Percentiles rank a stretch among this genome's conserved stretches.
Evolutionary conservation across 1,139 yeast species (phyloP).

Genomic region (Spathaspora sp.): DNA sequence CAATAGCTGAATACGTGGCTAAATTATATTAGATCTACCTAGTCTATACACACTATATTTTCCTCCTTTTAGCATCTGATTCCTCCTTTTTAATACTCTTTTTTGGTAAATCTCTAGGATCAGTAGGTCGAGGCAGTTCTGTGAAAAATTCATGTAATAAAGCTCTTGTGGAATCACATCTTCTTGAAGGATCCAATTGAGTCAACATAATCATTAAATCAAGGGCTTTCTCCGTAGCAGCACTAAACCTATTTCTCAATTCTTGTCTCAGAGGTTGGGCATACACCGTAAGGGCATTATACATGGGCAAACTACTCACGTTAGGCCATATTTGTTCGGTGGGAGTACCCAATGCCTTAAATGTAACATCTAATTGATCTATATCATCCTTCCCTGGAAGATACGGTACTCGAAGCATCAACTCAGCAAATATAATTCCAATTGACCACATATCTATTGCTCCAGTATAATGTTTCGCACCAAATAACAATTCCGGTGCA

Average conservation of each 20-base stretch:
- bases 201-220: slow-evolving; percentile 76
- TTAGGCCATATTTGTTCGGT: slow-evolving; percentile 93
- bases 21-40: slow-evolving; percentile 25
- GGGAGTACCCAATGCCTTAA: slow-evolving; percentile 94
- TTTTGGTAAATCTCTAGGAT: slow-evolving; percentile 66
- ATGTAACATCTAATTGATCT: slow-evolving; percentile 88
- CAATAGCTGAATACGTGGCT: slow-evolving; percentile 73
- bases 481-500: slow-evolving; percentile 89
- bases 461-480: slow-evolving; percentile 83
- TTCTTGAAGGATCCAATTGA: slow-evolving; percentile 70
- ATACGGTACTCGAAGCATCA: slow-evolving; percentile 93
- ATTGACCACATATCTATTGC: slow-evolving; percentile 95
- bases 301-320: slow-evolving; percentile 74
- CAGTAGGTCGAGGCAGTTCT: slow-evolving; percentile 77
- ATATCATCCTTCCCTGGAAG: slow-evolving; percentile 88
- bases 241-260: slow-evolving; percentile 79
- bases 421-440: slow-evolving; percentile 93
- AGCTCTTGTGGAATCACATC: slow-evolving; percentile 69
- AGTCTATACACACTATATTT: slow-evolving; percentile 11
- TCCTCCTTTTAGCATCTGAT: slow-evolving; percentile 21
- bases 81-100: slow-evolving; percentile 20
- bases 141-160: slow-evolving; percentile 66
- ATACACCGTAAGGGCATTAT: slow-evolving; percentile 67
- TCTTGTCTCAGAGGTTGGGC: slow-evolving; percentile 87
- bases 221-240: slow-evolving; percentile 86